Evolutionary conservation across 2,329 filamentous ascomycete species (phyloP), one percentile per base, ranked within the genome.

Genomic region (Sphaerulina musiva): DNA sequence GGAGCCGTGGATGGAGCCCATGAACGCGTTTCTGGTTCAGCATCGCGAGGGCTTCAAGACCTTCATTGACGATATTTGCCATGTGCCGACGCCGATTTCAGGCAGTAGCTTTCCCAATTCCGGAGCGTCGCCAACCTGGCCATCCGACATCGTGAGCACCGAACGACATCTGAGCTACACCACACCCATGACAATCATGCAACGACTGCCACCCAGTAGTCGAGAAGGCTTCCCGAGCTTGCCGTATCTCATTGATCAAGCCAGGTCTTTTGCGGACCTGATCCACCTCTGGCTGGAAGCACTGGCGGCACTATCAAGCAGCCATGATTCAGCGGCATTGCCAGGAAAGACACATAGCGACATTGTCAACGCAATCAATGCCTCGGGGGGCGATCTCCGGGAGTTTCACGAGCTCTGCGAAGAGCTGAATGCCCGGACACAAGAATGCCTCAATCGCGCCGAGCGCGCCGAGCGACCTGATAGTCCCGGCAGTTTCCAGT

Each of bases 1-100:
- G 68, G 92, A 97, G 70, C 84, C 86, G n/a, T 97, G 90, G 89
- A 96, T 97, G 91, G 91, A 95, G 72, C 90, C 90, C 0, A 97
- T 97, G 92, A 97, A 96, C 67, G 81, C 81, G 42, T 96, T 96
- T 64, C 75, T 97, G 45, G 79, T 78, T 7, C 77, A 82, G 1
- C 85, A 95, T 65, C 82, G 90, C 17, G 80, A 85, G 63, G 81
- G 87, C 39, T 89, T 96, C 71, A 95, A 91, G 69, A 80, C 85
- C 45, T 96, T 91, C 64, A 86, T 96, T 56, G 91, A 97, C 67
- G 79, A 83, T 31, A 82, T 96, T 45, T 96, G 92, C 73, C 82
- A 85, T 7, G 88, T 96, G 50, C 85, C 89, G 1, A 81, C 85
- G 2, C 85, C 90, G 45, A 79, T 82, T 46, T 68, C 69, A 4